These are phyloP conservation scores for Schoenoplectus tabernaemontani DNA, from an alignment of 202 grass and related monocot species.

Conservation along the genomic window DNA sequence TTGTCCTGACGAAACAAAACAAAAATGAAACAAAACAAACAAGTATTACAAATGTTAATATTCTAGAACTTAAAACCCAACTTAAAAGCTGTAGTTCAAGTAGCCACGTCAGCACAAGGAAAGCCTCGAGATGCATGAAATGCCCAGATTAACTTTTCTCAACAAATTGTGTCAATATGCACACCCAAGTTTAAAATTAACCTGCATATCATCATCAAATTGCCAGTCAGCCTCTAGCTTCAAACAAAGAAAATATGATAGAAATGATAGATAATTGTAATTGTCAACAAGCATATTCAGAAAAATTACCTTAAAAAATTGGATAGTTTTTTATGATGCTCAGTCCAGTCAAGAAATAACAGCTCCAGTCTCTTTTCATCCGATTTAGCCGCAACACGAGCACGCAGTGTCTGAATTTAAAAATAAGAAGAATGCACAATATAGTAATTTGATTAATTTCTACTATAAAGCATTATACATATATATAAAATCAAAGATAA, in stretches of 20 bases:
- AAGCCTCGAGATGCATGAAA: conserved; percentile 68
- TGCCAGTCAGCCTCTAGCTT: neutral
- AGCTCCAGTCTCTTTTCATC: conserved; percentile 93
- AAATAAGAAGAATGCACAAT: conserved; percentile 17
- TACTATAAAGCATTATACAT: neutral
- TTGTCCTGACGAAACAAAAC: conserved; percentile 68
- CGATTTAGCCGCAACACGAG: conserved; percentile 91
- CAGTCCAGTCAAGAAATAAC: conserved; percentile 78
- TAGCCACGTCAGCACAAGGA: conserved; percentile 37
- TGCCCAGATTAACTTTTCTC: conserved; percentile 66
- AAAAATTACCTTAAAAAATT: conserved; percentile 87
- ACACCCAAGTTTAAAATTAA: conserved; percentile 99
- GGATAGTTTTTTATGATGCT: conserved; percentile 96
- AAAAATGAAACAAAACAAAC: conserved; percentile 30
- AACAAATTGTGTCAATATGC: conserved; percentile 99
- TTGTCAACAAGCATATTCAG: conserved; percentile 7
- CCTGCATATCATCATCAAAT: conserved; percentile 54
- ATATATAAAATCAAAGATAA: neutral
- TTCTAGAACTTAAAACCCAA: conserved; percentile 11
- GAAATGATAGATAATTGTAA: neutral
- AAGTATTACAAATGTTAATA: conserved; percentile 11
- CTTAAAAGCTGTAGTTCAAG: conserved; percentile 20
- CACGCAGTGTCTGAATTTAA: conserved; percentile 62
- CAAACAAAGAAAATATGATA: too few relatives aligned
- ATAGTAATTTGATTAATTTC: conserved; percentile 4